Evolutionary conservation across 148 eudicot genomes (phyloP).

Genomic region (Cornus florida): DNA sequence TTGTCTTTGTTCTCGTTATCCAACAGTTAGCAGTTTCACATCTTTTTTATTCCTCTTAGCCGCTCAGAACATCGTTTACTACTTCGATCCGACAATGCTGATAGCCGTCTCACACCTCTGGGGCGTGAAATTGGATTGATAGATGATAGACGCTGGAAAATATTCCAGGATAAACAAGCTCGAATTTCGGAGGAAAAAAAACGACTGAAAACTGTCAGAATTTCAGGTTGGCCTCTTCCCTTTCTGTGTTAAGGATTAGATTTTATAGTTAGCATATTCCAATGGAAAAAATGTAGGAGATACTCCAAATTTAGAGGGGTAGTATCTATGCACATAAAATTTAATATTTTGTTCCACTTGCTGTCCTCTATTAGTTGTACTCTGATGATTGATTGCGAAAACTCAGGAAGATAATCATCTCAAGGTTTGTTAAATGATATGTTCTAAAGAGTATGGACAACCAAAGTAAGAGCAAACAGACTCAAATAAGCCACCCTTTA

Average conservation of each 20-base stretch:
- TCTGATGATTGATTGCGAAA: not conserved
- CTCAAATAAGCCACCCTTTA: not conserved
- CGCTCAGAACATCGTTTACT: constrained; percentile 94
- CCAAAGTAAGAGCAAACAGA: not conserved
- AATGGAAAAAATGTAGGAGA: not conserved
- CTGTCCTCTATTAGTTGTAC: not conserved
- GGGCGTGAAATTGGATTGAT: constrained; percentile 95
- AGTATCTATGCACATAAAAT: not conserved
- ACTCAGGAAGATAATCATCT: not conserved
- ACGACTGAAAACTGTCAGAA: constrained; percentile 63
- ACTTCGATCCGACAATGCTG: constrained; percentile 95
- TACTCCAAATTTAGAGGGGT: not conserved
- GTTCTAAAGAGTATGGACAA: not conserved
- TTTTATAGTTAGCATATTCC: not conserved
- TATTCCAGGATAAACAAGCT: constrained; percentile 87
- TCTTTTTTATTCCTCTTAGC: constrained; percentile 39
- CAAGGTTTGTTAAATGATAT: not conserved
- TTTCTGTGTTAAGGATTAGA: not conserved
- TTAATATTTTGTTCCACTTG: not conserved
- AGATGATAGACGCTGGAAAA: constrained; percentile 81
- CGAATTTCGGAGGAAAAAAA: constrained; percentile 82
- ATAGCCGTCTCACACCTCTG: constrained; percentile 97
- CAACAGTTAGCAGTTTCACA: not conserved
- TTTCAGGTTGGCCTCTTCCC: constrained; percentile 59
- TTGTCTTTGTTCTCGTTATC: not conserved